Evolutionary conservation across 2,329 filamentous ascomycete species (phyloP).

Genomic region (Colletotrichum sp.): DNA sequence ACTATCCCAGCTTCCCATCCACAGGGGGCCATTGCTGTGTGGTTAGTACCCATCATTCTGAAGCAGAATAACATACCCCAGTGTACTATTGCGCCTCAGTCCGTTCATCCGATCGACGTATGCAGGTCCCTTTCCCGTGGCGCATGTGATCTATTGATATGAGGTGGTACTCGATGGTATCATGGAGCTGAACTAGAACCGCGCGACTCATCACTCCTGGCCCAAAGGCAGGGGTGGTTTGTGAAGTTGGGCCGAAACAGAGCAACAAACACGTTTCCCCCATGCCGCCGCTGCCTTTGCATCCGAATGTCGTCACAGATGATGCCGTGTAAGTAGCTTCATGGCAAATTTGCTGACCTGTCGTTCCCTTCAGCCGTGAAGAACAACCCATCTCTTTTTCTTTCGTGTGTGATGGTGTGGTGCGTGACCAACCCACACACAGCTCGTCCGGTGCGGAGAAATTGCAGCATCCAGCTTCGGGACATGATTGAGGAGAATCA

Average conservation of each 20-base stretch:
- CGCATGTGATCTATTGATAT: not conserved
- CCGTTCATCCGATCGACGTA: slow-evolving; percentile 4
- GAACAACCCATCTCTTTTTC: not conserved
- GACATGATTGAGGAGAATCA: slow-evolving; percentile 8
- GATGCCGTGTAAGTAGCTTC: not conserved
- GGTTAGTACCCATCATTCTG: not conserved
- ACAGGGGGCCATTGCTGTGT: not conserved
- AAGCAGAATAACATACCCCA: not conserved
- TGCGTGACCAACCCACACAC: not conserved
- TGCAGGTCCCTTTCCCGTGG: not conserved
- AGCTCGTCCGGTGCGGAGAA: slow-evolving; percentile 7
- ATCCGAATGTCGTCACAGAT: not conserved
- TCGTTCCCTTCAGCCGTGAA: not conserved
- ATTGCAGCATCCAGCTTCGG: not conserved
- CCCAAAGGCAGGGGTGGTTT: not conserved
- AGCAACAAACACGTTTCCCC: not conserved
- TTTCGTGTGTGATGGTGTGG: not conserved
- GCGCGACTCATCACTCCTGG: not conserved
- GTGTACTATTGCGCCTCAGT: not conserved
- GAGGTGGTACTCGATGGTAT: not conserved
- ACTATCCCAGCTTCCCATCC: not conserved
- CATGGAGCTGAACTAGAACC: not conserved
- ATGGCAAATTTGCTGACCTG: not conserved
- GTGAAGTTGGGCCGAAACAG: not conserved
- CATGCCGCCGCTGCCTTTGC: not conserved